Percentiles rank a stretch among this genome's conserved stretches.
phyloP scores from a whole-genome alignment of 306 rosid species.

The Begonia loranthoides region DNA sequence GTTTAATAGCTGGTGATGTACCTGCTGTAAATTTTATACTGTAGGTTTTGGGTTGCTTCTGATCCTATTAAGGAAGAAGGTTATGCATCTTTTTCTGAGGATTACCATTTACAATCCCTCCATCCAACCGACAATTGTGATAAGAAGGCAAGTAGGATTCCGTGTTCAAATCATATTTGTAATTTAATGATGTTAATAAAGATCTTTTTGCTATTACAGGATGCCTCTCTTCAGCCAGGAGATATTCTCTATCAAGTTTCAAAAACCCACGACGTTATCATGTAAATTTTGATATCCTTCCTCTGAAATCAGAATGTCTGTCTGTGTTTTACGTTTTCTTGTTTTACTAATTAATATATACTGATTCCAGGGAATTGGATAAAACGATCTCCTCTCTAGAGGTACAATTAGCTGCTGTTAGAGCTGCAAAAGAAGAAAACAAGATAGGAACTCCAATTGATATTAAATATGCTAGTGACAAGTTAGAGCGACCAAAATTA shows the following conservation, averaged over 20 bases:
- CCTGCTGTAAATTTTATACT: background rate
- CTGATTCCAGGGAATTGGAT: slow-evolving; percentile 32
- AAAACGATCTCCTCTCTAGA: slow-evolving; percentile 46
- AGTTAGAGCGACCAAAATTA: slow-evolving; percentile 29
- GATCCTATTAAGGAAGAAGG: slow-evolving; percentile 22
- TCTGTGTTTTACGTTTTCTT: background rate
- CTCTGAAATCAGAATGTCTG: background rate
- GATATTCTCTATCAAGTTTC: slow-evolving; percentile 45
- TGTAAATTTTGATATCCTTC: slow-evolving; percentile 15
- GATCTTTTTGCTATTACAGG: slow-evolving; percentile 18
- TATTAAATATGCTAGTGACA: slow-evolving; percentile 14
- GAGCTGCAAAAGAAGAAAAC: slow-evolving; percentile 28
- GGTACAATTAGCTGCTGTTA: slow-evolving; percentile 47
- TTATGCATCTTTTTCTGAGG: slow-evolving; percentile 15
- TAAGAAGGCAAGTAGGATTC: slow-evolving; percentile 32
- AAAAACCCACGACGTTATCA: slow-evolving; percentile 39
- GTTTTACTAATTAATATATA: slow-evolving; percentile 24
- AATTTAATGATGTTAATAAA: slow-evolving; percentile 1
- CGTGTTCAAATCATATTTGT: too few relatives aligned
- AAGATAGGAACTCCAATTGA: slow-evolving; percentile 28
- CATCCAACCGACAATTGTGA: slow-evolving; percentile 24
- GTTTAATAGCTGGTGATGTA: too few relatives aligned
- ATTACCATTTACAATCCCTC: slow-evolving; percentile 14
- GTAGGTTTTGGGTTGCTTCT: slow-evolving; percentile 28
- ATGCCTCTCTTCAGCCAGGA: slow-evolving; percentile 22